Conservation (phyloP, 1,284 basidiomycete genomes). For the Abortiporus biennis region DNA sequence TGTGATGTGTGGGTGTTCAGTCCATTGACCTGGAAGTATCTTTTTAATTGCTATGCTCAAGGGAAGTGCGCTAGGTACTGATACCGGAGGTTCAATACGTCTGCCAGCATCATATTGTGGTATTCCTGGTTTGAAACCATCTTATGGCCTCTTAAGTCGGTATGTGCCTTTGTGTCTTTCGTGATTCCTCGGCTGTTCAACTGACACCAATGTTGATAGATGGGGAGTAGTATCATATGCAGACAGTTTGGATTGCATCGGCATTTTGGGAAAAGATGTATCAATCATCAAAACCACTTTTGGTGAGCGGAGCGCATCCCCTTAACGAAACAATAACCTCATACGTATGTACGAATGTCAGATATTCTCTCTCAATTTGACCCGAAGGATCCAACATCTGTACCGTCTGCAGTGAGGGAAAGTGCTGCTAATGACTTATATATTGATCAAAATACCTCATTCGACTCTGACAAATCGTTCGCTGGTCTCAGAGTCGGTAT, state of each 20-base stretch:
- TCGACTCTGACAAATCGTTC: too few relatives aligned
- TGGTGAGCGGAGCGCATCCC: constrained; percentile 35
- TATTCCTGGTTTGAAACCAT: constrained; percentile 89
- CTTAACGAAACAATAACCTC: constrained; percentile 3
- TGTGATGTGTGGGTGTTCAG: constrained; percentile 64
- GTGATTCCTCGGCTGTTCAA: neutral
- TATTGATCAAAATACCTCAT: too few relatives aligned
- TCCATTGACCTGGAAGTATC: neutral
- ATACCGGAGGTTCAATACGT: constrained; percentile 93
- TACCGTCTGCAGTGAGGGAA: constrained; percentile 36
- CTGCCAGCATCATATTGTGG: constrained; percentile 95
- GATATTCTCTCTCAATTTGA: constrained; percentile 68
- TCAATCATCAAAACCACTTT: constrained; percentile 50
- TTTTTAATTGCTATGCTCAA: constrained; percentile 11
- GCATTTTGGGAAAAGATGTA: constrained; percentile 64
- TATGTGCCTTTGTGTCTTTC: constrained; percentile 22
- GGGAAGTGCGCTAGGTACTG: constrained; percentile 81
- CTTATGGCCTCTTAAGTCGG: constrained; percentile 89
- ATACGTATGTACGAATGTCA: constrained; percentile 21
- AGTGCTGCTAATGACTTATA: too few relatives aligned
- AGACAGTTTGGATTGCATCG: constrained; percentile 93
- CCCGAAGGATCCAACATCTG: constrained; percentile 74
- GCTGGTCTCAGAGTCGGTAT: constrained; percentile 53
- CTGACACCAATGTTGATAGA: constrained; percentile 31
- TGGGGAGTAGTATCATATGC: constrained; percentile 93